Evolutionary conservation across 2,329 filamentous ascomycete genomes (phyloP).

Genomic region (Phoma sp.): DNA sequence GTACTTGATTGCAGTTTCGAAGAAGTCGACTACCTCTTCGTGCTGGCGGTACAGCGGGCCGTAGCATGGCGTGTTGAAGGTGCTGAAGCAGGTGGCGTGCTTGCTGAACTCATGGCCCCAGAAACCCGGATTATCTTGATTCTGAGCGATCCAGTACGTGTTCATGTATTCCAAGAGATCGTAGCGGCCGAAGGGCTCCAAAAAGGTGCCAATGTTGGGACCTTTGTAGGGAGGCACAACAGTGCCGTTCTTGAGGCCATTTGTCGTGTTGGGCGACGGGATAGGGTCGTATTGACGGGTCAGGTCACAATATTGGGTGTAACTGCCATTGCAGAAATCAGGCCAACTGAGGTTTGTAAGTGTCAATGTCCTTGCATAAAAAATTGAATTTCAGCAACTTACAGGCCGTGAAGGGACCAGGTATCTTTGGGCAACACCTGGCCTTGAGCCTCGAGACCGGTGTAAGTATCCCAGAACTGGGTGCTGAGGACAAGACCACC

Average conservation of each 20-base stretch:
- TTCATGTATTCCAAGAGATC: slow-evolving; percentile 71
- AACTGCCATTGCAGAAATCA: slow-evolving; percentile 51
- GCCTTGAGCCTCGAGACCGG: slow-evolving; percentile 62
- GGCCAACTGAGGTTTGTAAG: slow-evolving; percentile 15
- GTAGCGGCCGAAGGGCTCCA: slow-evolving; percentile 62
- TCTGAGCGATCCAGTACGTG: slow-evolving; percentile 67
- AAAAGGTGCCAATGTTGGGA: slow-evolving; percentile 63
- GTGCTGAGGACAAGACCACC: slow-evolving; percentile 67
- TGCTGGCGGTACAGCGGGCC: slow-evolving; percentile 62
- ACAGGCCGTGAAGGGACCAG: slow-evolving; percentile 64
- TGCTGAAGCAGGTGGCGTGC: slow-evolving; percentile 71
- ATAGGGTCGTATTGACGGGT: slow-evolving; percentile 68
- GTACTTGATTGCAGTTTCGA: slow-evolving; percentile 64
- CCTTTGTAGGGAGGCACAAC: slow-evolving; percentile 65
- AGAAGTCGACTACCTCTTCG: slow-evolving; percentile 68
- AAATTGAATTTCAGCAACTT: not conserved
- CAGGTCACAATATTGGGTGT: slow-evolving; percentile 71
- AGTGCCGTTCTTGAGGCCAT: slow-evolving; percentile 58
- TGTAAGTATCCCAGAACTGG: slow-evolving; percentile 70
- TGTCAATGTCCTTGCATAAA: too few relatives aligned
- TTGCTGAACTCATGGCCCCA: slow-evolving; percentile 74
- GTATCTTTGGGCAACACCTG: slow-evolving; percentile 63
- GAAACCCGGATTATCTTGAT: slow-evolving; percentile 63
- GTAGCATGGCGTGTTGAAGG: slow-evolving; percentile 70
- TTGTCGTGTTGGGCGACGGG: slow-evolving; percentile 68